These are phyloP conservation scores for Aspergillus conjunctus DNA, from an alignment of 495 filamentous ascomycete species.

Conservation along the genomic window DNA sequence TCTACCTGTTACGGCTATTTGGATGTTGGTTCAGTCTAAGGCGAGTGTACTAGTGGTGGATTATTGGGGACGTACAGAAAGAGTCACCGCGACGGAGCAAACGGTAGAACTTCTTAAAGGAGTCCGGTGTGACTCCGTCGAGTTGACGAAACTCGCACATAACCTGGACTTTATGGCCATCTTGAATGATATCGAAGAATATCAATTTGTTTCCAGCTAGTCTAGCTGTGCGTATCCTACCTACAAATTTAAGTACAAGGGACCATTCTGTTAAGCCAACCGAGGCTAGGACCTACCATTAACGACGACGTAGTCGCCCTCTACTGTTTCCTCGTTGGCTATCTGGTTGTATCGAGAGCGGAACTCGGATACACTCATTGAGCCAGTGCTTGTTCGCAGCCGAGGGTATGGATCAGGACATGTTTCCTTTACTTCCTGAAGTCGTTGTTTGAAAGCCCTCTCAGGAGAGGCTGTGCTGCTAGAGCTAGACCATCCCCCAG, in stretches of 20 bases:
- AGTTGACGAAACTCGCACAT: conserved; percentile 68
- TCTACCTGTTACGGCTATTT: conserved; percentile 64
- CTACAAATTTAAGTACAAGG: conserved; percentile 58
- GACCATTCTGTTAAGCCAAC: conserved; percentile 24
- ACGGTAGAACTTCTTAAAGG: conserved; percentile 62
- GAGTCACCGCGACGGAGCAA: conserved; percentile 73
- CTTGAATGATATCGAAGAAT: conserved; percentile 78
- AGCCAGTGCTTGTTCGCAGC: conserved; percentile 31
- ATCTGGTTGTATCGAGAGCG: conserved; percentile 40
- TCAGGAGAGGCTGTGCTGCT: conserved; percentile 41
- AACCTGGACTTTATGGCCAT: conserved; percentile 69
- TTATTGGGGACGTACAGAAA: conserved; percentile 59
- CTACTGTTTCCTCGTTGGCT: conserved; percentile 49
- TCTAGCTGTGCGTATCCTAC: conserved; percentile 64
- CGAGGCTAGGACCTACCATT: conserved; percentile 47
- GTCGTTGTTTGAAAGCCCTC: conserved; percentile 48
- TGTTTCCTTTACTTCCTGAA: conserved; percentile 51
- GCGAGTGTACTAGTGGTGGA: conserved; percentile 3
- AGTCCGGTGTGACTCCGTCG: conserved; percentile 39
- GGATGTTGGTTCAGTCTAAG: conserved; percentile 25
- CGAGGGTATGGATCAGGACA: conserved; percentile 56
- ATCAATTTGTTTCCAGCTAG: conserved; percentile 69
- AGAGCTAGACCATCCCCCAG: conserved; percentile 26
- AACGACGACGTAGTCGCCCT: conserved; percentile 42
- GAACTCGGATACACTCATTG: conserved; percentile 44